These are phyloP conservation scores for Ceratocystis lukuohia DNA, from an alignment of 2,329 filamentous ascomycete species.

Conservation along the genomic window DNA sequence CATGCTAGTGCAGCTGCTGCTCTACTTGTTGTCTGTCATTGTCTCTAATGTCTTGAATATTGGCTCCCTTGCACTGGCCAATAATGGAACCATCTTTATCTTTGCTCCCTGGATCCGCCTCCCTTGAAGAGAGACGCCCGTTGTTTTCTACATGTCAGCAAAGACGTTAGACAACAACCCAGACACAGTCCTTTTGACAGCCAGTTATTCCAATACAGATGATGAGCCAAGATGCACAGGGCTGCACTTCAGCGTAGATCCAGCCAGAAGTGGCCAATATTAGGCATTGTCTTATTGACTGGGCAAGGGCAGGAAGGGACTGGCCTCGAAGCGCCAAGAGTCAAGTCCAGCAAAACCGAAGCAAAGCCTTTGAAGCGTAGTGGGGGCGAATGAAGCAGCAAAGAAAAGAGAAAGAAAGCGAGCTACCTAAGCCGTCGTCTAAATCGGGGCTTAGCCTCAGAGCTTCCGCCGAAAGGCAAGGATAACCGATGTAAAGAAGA, in stretches of 20 bases:
- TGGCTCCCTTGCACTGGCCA: not conserved
- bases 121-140: not conserved
- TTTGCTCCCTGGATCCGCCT: not conserved
- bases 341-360: no score
- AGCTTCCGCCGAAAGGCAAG: not conserved
- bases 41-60: not conserved
- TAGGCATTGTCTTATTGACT: not conserved
- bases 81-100: not conserved
- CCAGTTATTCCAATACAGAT: slow-evolving; percentile 1
- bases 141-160: not conserved
- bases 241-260: not conserved
- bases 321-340: no score
- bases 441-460: no score
- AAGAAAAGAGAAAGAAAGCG: no score
- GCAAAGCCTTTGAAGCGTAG: no score
- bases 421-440: no score
- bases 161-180: not conserved
- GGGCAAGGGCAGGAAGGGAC: not conserved
- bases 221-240: not conserved
- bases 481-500: not conserved
- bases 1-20: not conserved
- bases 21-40: not conserved
- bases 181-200: not conserved
- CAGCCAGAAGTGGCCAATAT: not conserved
- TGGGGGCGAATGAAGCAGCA: no score